Base-by-base conservation (phyloP, 2,329 filamentous ascomycete species). In the Monascus ruber region DNA sequence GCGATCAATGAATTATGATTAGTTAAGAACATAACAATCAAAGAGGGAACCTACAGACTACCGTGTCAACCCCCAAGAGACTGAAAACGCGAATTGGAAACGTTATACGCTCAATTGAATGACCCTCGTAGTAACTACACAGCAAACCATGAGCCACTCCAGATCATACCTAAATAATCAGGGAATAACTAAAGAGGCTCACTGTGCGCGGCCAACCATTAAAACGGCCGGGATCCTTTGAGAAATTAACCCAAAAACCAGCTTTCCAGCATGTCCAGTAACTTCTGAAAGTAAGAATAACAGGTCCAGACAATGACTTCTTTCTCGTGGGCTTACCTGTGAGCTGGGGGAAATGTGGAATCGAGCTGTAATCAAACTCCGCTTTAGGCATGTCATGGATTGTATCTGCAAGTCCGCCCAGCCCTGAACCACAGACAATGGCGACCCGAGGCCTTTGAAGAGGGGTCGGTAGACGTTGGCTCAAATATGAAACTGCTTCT, bases 11-110 rank as follows among this genome's bases (percentile, higher is more conserved):
- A 42, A 28, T 33, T 6, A 32, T 34, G 24, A 38, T 25, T 36
- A 26, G 35, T 36, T 27, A 26, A 9, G 36, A 39, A n/a, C 0
- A 24, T 33, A 25, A 32, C 5, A n/a, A 27, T 31, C 7, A 24
- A 26, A 24, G 17, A 26, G 38, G 24, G 35, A 44, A 60, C 58
- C 48, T 52, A 75, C 72, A 67, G 46, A 78, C 69, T 49, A 81
- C 69, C 2, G 70, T 75, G 46, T 77, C 66, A 17, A 81, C 67
- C 24, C 76, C 77, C 6, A 82, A 59, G 0, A 76, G 55, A 49
- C 76, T 79, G 61, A 81, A 76, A 5, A 82, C 73, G 38, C 79
- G 70, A 7, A 78, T 73, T 25, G 78, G 77, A 50, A 81, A 80
- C 25, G 77, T 77, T 31, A 78, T 71, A 35, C 70, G 64, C 39